phyloP scores from a whole-genome alignment of 176 grass and related monocot genomes.

The barley (Hordeum vulgare) region DNA sequence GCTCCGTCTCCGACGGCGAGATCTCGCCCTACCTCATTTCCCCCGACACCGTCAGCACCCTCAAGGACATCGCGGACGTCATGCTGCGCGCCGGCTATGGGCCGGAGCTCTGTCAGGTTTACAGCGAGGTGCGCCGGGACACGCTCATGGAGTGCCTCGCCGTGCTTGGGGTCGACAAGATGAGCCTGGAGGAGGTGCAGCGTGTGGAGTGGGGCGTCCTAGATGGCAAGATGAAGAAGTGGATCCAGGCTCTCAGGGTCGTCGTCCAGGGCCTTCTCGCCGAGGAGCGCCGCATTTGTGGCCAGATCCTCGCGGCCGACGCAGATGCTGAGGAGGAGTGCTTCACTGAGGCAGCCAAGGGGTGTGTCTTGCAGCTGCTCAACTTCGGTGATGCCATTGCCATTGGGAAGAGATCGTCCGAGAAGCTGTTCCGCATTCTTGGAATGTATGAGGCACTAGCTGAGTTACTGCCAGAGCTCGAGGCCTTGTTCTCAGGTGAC shows the following conservation, averaged over 20 bases:
- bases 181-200: conserved; percentile 85
- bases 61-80: conserved; percentile 61
- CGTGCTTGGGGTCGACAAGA: conserved; percentile 66
- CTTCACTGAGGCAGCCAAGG: conserved; percentile 74
- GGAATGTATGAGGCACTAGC: conserved; percentile 77
- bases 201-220: conserved; percentile 73
- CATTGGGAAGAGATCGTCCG: conserved; percentile 57
- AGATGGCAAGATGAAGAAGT: conserved; percentile 91
- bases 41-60: conserved; percentile 38
- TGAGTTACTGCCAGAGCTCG: conserved; percentile 58
- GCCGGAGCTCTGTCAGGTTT: conserved; percentile 74
- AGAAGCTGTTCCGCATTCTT: conserved; percentile 86
- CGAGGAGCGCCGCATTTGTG: conserved; percentile 68
- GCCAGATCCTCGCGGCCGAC: conserved; percentile 43
- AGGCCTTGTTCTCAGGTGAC: conserved; percentile 57
- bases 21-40: conserved; percentile 55
- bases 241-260: conserved; percentile 80
- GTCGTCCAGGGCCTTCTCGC: conserved; percentile 43
- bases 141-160: conserved; percentile 62
- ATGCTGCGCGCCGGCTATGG: conserved; percentile 74
- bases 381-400: conserved; percentile 92
- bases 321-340: conserved; percentile 61
- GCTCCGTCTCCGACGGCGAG: conserved; percentile 49
- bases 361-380: conserved; percentile 70
- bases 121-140: conserved; percentile 66